These are phyloP conservation scores for Mucor velutinosus DNA, from an alignment of 371 early-diverging fungal species.

Conservation along the genomic window DNA sequence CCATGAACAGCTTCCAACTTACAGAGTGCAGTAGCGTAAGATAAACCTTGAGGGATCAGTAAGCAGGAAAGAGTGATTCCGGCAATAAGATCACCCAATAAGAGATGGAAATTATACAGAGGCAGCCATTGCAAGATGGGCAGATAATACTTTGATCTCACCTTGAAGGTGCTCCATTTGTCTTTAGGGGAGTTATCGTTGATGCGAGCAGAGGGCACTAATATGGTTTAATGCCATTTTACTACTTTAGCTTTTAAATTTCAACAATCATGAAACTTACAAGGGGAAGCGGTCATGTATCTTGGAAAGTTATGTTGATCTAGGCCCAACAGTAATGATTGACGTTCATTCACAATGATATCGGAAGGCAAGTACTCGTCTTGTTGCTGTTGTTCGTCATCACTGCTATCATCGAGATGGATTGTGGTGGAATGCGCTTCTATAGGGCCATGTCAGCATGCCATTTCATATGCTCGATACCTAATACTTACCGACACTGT, in stretches of 20 bases:
- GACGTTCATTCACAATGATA: constrained; percentile 17
- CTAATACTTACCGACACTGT: constrained; percentile 1
- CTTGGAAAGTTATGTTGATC: constrained; percentile 28
- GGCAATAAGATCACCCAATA: constrained; percentile 75
- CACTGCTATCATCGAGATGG: constrained; percentile 22
- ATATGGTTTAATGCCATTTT: background rate
- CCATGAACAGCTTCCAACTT: constrained; percentile 87
- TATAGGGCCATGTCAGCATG: background rate
- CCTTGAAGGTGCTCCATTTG: constrained; percentile 43
- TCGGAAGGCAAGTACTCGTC: constrained; percentile 14
- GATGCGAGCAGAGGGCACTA: constrained; percentile 42
- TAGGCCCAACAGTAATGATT: constrained; percentile 20
- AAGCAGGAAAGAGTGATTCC: constrained; percentile 89
- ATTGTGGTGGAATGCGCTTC: constrained; percentile 19
- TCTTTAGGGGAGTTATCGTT: constrained; percentile 35
- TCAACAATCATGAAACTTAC: constrained; percentile 13
- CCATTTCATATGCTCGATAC: background rate
- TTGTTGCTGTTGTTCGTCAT: constrained; percentile 5
- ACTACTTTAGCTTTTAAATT: background rate
- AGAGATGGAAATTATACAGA: constrained; percentile 58
- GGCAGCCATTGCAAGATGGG: constrained; percentile 92
- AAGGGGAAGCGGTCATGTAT: constrained; percentile 32
- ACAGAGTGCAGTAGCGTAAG: constrained; percentile 89
- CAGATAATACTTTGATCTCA: constrained; percentile 83
- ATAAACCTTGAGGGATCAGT: constrained; percentile 87